These are phyloP conservation scores for Jimgerdemannia flammicorona DNA, from an alignment of 192 early-diverging fungal genomes.

Conservation along the genomic window DNA sequence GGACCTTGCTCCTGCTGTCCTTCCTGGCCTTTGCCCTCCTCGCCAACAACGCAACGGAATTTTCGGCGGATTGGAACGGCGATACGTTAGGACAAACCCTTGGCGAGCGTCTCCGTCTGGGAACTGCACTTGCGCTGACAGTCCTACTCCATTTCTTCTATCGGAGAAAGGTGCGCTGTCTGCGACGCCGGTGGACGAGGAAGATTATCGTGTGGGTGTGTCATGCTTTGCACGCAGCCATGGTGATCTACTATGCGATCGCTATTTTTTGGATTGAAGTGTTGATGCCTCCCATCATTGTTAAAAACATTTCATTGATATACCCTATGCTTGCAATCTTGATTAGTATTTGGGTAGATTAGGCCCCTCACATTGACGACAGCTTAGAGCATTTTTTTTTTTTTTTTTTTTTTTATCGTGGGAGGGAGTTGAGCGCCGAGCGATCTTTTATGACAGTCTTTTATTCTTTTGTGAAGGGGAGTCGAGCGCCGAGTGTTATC, in stretches of 20 bases:
- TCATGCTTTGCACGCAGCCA: background rate
- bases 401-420: background rate
- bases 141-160: background rate
- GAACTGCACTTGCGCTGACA: background rate
- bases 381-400: background rate
- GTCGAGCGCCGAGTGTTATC: no score
- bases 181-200: background rate
- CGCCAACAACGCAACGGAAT: background rate
- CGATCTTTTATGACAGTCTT: no score
- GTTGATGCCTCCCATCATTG: background rate
- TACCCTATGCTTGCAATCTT: background rate
- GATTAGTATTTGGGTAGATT: background rate
- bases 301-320: background rate
- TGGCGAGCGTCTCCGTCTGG: background rate
- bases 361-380: background rate
- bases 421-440: background rate
- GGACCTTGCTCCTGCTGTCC: background rate
- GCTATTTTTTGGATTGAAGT: background rate
- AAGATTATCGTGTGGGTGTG: background rate
- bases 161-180: background rate
- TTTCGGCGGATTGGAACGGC: background rate
- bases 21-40: background rate
- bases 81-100: background rate
- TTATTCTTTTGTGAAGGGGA: no score
- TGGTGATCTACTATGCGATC: background rate